Evolutionary conservation across 2,329 filamentous ascomycete species (phyloP), one percentile per base, ranked within the genome.

Genomic region (Neonectria neomacrospora): DNA sequence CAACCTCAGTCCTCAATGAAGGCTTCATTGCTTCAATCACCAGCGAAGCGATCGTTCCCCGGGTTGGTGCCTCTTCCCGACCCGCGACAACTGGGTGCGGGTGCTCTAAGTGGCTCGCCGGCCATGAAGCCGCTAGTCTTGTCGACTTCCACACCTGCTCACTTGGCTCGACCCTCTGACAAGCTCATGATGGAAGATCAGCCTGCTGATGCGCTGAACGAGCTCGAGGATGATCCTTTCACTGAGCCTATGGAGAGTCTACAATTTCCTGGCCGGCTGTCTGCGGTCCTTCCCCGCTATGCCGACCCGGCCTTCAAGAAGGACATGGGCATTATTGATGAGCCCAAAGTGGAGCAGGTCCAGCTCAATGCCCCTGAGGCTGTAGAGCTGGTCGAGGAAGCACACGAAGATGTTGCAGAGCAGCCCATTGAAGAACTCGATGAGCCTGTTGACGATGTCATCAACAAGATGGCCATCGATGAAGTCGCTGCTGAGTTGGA

Each of bases 21-120:
- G 73, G 70, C 77, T 10, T 82, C 84, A 0, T 75, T 85, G 7
- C 73, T 86, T 6, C 80, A 81, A 50, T 87, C 86, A 9, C 84
- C 84, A 3, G 83, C 84, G 1, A 86, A 86, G 70, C 78, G 82
- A 54, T 73, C 77, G 3, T 73, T 79, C 48, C 74, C 77, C 14
- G 73, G 74, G 6, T 63, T 80, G 62, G 76, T 76, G 48, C 73
- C 80, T 16, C 66, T 77, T 2, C 70, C 72, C 3, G 76, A 79
- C 32, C 64, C 72, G 30, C 67, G 65, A 45, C 59, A 63, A 9
- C 67, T 67, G 16, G 68, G 72, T 39, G n/a, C 64, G 28, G 47
- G 58, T 11, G 30, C 52, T 2, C 55, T 75, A 10, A 71, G 68
- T 6, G 74, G 74, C 30, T 77, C 76, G 28, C 77, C 79, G 2